These are phyloP conservation scores for Brasilioporus rufonigricans DNA, from an alignment of 768 basidiomycete genomes.

Conservation along the genomic window DNA sequence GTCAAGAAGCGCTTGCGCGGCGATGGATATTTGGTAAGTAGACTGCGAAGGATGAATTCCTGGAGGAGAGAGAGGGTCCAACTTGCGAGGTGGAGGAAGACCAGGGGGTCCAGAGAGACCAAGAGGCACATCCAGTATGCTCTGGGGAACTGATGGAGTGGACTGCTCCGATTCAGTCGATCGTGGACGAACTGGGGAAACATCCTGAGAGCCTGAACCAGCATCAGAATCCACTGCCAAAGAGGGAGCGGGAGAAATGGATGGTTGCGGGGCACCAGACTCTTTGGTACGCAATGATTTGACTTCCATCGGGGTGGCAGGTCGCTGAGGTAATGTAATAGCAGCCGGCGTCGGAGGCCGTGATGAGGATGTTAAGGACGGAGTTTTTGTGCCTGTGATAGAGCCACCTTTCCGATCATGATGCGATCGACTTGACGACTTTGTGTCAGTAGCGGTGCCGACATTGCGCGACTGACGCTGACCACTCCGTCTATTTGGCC, in stretches of 20 bases:
- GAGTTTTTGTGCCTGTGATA: slow-evolving; percentile 36
- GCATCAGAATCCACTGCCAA: slow-evolving; percentile 50
- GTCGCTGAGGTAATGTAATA: slow-evolving; percentile 36
- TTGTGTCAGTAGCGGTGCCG: slow-evolving; percentile 35
- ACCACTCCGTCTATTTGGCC: slow-evolving; percentile 43
- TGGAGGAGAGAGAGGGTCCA: slow-evolving; percentile 49
- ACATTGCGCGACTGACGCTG: slow-evolving; percentile 48
- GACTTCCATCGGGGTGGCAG: slow-evolving; percentile 44
- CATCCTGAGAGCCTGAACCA: slow-evolving; percentile 43
- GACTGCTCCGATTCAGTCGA: slow-evolving; percentile 39
- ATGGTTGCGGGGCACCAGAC: slow-evolving; percentile 36
- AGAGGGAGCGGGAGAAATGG: slow-evolving; percentile 47
- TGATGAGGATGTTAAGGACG: slow-evolving; percentile 50
- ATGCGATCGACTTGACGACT: slow-evolving; percentile 34
- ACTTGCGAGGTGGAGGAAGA: slow-evolving; percentile 43
- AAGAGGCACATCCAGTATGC: slow-evolving; percentile 52
- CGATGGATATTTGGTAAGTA: slow-evolving; percentile 83
- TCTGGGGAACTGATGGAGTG: slow-evolving; percentile 45
- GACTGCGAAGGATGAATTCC: slow-evolving; percentile 41
- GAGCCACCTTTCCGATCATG: slow-evolving; percentile 44
- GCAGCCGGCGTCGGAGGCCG: slow-evolving; percentile 56
- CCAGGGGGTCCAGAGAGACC: slow-evolving; percentile 61
- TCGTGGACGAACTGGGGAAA: slow-evolving; percentile 38
- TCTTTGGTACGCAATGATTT: slow-evolving; percentile 41
- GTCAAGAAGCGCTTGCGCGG: slow-evolving; percentile 80